Evolutionary conservation across 768 basidiomycete genomes (phyloP), one percentile per base, ranked within the genome.

Genomic region (Leccinellum luteum): DNA sequence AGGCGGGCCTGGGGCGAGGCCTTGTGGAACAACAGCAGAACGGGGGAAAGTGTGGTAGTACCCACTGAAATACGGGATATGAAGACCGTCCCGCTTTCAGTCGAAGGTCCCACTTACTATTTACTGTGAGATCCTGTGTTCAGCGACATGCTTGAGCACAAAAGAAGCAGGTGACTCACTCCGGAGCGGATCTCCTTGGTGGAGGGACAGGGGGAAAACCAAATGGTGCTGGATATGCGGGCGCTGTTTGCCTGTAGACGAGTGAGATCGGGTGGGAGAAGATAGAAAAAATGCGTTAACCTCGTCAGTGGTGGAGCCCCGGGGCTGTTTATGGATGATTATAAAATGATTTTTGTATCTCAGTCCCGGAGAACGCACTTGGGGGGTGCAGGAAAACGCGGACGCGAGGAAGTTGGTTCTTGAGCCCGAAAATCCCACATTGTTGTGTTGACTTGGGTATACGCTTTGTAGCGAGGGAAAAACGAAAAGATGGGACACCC

Each of bases 391-490:
- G 66, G 61, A 51, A 61, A 65, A 32, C 43, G 56, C 14, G 61
- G 55, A 49, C 34, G 48, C 4, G 70, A 53, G 3, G 66, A 56
- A 32, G 3, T 55, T 10, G 38, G 57, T 38, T 66, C 61, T 54
- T 63, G 61, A 12, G 51, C 43, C 5, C 64, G 61, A 51, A 59
- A 3, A 30, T 72, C 72, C 71, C 69, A 74, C 70, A 52, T 64
- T 63, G 51, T 60, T 21, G 68, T 23, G 28, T 72, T 71, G n/a
- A 72, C 57, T 43, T 74, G 67, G 6, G 66, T 74, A 25, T 74
- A 74, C 45, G 71, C 59, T 45, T 64, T 74, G 5, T 73, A 70
- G 61, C 69, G 73, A 12, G 71, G 72, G 48, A 72, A 74, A 52
- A 56, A 69, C 3, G 69, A 63, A 30, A 74, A 55, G 45, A 65